phyloP scores from a whole-genome alignment of 305 asterid genomes.

The Fraxinus greggii region DNA sequence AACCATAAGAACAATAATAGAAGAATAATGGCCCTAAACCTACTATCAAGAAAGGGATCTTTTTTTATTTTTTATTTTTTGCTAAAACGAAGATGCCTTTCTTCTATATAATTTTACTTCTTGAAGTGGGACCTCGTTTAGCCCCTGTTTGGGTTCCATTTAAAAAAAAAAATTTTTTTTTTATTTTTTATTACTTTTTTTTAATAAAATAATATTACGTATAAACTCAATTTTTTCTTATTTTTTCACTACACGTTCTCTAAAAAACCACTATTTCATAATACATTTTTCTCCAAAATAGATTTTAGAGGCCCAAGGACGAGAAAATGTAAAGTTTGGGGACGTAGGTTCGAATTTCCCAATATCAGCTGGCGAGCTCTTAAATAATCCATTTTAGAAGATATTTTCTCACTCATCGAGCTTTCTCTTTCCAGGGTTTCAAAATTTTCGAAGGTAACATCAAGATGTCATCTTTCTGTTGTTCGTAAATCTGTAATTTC shows the following conservation, averaged over 20 bases:
- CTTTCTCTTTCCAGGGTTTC: constrained; percentile 30
- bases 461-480: not conserved
- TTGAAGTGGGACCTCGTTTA: not conserved
- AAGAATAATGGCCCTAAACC: not conserved
- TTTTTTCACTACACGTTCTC: too few species aligned
- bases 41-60: not conserved
- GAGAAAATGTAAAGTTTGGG: not conserved
- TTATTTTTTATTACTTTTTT: too few species aligned
- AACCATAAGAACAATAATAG: not conserved
- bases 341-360: not conserved
- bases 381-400: not conserved
- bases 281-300: too few species aligned
- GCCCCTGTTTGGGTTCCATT: too few species aligned
- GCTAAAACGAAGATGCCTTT: not conserved
- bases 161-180: too few species aligned
- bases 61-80: not conserved
- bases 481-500: not conserved
- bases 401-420: not conserved
- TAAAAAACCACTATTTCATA: too few species aligned
- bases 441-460: constrained; percentile 24
- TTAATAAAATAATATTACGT: too few species aligned
- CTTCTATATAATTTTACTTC: not conserved
- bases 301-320: too few species aligned
- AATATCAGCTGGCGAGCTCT: not conserved
- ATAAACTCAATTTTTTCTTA: too few species aligned